These are phyloP conservation scores for Penicillium rolfsii DNA, from an alignment of 2,329 filamentous ascomycete genomes.

Conservation along the genomic window DNA sequence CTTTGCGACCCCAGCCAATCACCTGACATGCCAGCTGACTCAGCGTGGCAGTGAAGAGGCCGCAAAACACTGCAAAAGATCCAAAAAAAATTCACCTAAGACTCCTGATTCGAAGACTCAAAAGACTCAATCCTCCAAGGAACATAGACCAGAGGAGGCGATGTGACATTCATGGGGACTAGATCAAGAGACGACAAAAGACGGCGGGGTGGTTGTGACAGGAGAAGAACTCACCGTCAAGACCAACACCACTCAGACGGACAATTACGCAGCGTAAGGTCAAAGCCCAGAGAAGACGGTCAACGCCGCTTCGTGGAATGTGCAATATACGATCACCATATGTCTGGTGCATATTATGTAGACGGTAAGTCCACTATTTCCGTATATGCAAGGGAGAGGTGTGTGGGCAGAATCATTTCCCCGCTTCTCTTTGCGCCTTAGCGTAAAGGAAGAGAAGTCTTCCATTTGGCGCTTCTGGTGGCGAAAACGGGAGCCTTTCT, in stretches of 20 bases:
- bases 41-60: slow-evolving; percentile 3
- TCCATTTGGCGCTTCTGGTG: not conserved
- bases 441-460: not conserved
- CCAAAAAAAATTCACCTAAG: not conserved
- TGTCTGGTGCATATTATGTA: not conserved
- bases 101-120: too few relatives aligned
- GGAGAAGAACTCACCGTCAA: not conserved
- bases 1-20: not conserved
- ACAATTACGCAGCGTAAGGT: not conserved
- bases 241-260: not conserved
- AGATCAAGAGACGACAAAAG: not conserved
- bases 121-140: not conserved
- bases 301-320: slow-evolving; percentile 1
- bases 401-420: not conserved
- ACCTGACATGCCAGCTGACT: slow-evolving; percentile 16
- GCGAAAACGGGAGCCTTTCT: not conserved
- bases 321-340: not conserved
- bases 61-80: too few relatives aligned
- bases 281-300: slow-evolving; percentile 6
- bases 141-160: not conserved
- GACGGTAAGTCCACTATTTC: not conserved
- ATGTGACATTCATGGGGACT: not conserved
- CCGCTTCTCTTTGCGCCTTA: not conserved
- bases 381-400: slow-evolving; percentile 8
- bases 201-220: not conserved